phyloP scores from a whole-genome alignment of 345 rosid species.

The Sisymbrium altissimum region DNA sequence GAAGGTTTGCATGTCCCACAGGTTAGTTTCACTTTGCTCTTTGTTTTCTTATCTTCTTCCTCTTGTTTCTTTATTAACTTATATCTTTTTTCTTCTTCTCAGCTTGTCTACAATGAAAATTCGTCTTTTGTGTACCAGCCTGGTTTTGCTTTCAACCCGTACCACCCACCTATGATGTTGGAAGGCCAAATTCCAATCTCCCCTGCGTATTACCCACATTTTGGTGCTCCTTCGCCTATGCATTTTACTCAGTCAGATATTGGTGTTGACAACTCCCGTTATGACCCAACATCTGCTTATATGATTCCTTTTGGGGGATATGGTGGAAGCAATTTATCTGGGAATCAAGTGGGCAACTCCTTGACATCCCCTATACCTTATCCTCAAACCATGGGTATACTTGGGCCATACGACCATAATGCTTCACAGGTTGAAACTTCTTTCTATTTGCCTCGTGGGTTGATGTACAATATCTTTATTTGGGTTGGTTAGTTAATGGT shows the following conservation, averaged over 20 bases:
- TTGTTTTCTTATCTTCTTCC: background rate
- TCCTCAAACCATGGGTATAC: slow-evolving; percentile 68
- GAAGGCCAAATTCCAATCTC: slow-evolving; percentile 59
- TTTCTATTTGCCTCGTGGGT: background rate
- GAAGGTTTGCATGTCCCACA: slow-evolving; percentile 56
- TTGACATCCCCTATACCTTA: slow-evolving; percentile 43
- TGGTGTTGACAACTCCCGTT: slow-evolving; percentile 38
- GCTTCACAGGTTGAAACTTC: slow-evolving; percentile 47
- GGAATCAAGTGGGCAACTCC: slow-evolving; percentile 40
- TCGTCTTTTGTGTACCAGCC: slow-evolving; percentile 50
- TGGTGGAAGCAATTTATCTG: slow-evolving; percentile 45
- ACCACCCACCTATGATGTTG: slow-evolving; percentile 51
- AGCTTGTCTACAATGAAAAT: slow-evolving; percentile 61
- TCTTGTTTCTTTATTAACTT: background rate
- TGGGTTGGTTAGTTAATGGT: background rate
- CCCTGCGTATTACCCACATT: slow-evolving; percentile 44
- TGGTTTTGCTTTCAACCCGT: slow-evolving; percentile 50
- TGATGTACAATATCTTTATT: background rate
- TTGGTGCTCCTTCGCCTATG: slow-evolving; percentile 44
- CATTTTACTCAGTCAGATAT: slow-evolving; percentile 43
- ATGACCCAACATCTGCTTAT: slow-evolving; percentile 53
- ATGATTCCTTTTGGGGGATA: slow-evolving; percentile 50
- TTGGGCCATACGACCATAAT: slow-evolving; percentile 67
- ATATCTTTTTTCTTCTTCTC: background rate
- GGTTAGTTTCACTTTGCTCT: slow-evolving; percentile 34